A percentile compares a stretch with the other conserved stretches of the same genome.
Evolutionary conservation across 169 alveolate genomes (phyloP).

Genomic region (Cryptosporidium sp.): DNA sequence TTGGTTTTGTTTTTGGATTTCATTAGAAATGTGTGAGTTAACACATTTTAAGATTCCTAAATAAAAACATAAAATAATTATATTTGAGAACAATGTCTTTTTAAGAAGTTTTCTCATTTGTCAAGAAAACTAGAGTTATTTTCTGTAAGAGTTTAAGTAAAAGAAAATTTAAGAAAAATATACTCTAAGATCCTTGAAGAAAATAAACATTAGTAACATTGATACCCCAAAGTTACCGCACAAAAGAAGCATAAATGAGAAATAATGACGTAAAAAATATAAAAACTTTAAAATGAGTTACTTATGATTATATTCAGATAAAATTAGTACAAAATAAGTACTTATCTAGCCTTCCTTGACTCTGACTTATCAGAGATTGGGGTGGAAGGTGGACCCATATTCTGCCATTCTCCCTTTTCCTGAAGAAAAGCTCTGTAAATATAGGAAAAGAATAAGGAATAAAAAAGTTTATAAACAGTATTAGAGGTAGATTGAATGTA

Average conservation of each 20-base stretch:
- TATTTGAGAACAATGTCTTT: background rate
- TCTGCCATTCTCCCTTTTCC: constrained; percentile 74
- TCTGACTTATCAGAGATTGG: constrained; percentile 19
- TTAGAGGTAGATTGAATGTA: too few species aligned
- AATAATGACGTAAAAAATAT: background rate
- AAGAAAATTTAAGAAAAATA: background rate
- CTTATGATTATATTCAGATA: background rate
- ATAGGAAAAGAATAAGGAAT: background rate
- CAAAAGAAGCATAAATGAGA: background rate
- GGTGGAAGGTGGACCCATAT: constrained; percentile 74
- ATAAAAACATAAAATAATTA: background rate
- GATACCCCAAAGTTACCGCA: constrained; percentile 43
- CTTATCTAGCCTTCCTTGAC: constrained; percentile 33
- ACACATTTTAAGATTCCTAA: constrained; percentile 3
- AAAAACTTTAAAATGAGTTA: constrained; percentile 1
- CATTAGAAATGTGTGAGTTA: background rate
- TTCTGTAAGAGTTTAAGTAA: background rate
- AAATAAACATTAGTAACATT: background rate
- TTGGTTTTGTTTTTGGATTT: background rate
- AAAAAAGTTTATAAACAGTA: background rate
- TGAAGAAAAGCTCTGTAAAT: constrained; percentile 54
- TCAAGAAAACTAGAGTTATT: background rate
- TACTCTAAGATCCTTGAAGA: background rate
- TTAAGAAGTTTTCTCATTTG: background rate
- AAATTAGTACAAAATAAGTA: background rate